These are phyloP conservation scores for Fusarium sp. DNA, from an alignment of 2,329 filamentous ascomycete genomes.

Conservation along the genomic window DNA sequence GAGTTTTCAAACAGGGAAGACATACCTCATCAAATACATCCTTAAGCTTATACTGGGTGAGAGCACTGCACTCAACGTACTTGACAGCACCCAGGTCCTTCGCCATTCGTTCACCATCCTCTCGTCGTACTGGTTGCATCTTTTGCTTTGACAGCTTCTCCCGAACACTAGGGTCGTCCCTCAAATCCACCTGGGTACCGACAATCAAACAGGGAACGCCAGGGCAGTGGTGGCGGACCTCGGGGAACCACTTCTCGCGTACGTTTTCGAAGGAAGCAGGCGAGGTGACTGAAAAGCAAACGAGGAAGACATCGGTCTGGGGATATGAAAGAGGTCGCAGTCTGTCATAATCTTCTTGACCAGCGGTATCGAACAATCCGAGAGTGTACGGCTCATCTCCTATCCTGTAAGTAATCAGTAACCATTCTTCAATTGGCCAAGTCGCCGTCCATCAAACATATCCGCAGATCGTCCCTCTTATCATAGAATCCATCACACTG, in stretches of 20 bases:
- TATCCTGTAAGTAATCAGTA: constrained; percentile 72
- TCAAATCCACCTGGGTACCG: constrained; percentile 95
- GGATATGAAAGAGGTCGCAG: constrained; percentile 96
- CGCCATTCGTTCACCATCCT: constrained; percentile 95
- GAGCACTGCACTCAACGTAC: constrained; percentile 97
- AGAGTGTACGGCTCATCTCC: constrained; percentile 98
- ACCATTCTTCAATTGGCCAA: not conserved
- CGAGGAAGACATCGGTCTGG: constrained; percentile 97
- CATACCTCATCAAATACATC: constrained; percentile 98
- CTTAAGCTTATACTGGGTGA: constrained; percentile 98
- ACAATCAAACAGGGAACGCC: constrained; percentile 98
- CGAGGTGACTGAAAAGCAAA: constrained; percentile 98
- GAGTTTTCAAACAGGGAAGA: not conserved
- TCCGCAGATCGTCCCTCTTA: not conserved
- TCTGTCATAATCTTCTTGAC: constrained; percentile 99
- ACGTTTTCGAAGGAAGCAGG: constrained; percentile 99
- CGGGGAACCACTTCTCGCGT: constrained; percentile 97
- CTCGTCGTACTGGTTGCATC: constrained; percentile 90
- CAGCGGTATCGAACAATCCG: constrained; percentile 96
- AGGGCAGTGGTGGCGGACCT: constrained; percentile 98
- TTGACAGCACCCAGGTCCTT: constrained; percentile 98
- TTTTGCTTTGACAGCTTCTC: constrained; percentile 96
- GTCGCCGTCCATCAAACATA: not conserved
- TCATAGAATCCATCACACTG: constrained; percentile 1
- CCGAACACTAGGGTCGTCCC: constrained; percentile 85